Conservation (phyloP, 331 rosid species). For the Quercus phellos region DNA sequence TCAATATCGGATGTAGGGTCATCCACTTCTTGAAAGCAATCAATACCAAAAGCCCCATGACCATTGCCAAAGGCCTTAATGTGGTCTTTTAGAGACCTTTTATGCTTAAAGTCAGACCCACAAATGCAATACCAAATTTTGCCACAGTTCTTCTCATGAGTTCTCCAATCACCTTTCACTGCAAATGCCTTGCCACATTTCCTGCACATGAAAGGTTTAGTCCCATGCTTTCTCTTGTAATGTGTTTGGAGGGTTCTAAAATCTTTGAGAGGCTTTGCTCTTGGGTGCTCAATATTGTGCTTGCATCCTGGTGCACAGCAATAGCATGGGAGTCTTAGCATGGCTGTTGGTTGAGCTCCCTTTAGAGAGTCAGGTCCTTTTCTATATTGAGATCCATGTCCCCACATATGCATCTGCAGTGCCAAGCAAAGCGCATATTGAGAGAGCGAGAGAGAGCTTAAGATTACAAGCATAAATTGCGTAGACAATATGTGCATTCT, state of each 20-base stretch:
- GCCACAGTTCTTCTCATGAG: slow-evolving; percentile 85
- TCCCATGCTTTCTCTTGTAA: slow-evolving; percentile 74
- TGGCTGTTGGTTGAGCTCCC: slow-evolving; percentile 73
- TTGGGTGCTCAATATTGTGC: slow-evolving; percentile 72
- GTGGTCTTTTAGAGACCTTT: slow-evolving; percentile 74
- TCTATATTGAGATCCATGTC: slow-evolving; percentile 81
- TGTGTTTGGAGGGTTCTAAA: slow-evolving; percentile 82
- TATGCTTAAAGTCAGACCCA: slow-evolving; percentile 84
- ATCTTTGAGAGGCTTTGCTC: slow-evolving; percentile 66
- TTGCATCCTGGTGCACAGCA: slow-evolving; percentile 75
- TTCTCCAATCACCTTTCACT: slow-evolving; percentile 82
- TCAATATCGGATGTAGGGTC: slow-evolving; percentile 54
- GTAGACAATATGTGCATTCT: no score
- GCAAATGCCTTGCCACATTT: slow-evolving; percentile 69
- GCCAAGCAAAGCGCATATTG: neutral
- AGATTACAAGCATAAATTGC: neutral
- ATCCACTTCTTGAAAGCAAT: slow-evolving; percentile 48
- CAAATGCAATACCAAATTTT: slow-evolving; percentile 69
- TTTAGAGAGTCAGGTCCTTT: slow-evolving; percentile 73
- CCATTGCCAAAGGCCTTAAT: slow-evolving; percentile 61
- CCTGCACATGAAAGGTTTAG: slow-evolving; percentile 60
- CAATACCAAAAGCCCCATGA: slow-evolving; percentile 45
- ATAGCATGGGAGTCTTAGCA: slow-evolving; percentile 66
- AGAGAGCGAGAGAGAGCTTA: neutral
- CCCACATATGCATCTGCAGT: slow-evolving; percentile 84